Conservation (phyloP, 2,329 filamentous ascomycete genomes). For the Hymenoscyphus linearis region DNA sequence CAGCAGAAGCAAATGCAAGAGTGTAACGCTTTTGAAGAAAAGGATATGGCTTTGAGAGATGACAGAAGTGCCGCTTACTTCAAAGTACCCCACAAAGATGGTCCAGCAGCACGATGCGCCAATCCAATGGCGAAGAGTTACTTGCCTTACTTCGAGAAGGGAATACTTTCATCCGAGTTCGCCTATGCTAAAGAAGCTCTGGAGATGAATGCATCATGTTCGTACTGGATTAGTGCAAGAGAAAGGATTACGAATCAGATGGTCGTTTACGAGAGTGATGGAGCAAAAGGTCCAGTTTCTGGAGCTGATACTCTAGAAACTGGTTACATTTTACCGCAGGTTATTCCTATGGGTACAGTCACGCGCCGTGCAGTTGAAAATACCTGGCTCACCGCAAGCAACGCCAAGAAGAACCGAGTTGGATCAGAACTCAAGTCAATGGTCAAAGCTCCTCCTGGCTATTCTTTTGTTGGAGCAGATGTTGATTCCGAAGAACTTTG, state of each 20-base stretch:
- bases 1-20: slow-evolving; percentile 63
- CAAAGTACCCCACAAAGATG: slow-evolving; percentile 95
- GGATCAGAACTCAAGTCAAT: slow-evolving; percentile 97
- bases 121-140: slow-evolving; percentile 92
- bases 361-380: slow-evolving; percentile 93
- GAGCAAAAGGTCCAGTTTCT: slow-evolving; percentile 23
- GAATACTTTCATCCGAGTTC: slow-evolving; percentile 80
- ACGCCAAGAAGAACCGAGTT: slow-evolving; percentile 92
- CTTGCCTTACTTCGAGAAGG: slow-evolving; percentile 83
- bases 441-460: slow-evolving; percentile 85
- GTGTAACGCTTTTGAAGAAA: slow-evolving; percentile 74
- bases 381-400: slow-evolving; percentile 96
- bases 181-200: slow-evolving; percentile 88
- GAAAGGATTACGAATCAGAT: slow-evolving; percentile 93
- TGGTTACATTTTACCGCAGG: slow-evolving; percentile 90
- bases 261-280: slow-evolving; percentile 78
- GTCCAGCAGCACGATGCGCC: slow-evolving; percentile 74
- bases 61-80: slow-evolving; percentile 69
- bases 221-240: slow-evolving; percentile 96
- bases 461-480: slow-evolving; percentile 92
- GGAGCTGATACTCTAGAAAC: slow-evolving; percentile 23
- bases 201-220: slow-evolving; percentile 98
- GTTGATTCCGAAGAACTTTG: slow-evolving; percentile 97
- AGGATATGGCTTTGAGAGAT: slow-evolving; percentile 57
- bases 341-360: slow-evolving; percentile 98